Evolutionary conservation across 73 alveolate species (phyloP).

Genomic region (Paramecium primaurelia): DNA sequence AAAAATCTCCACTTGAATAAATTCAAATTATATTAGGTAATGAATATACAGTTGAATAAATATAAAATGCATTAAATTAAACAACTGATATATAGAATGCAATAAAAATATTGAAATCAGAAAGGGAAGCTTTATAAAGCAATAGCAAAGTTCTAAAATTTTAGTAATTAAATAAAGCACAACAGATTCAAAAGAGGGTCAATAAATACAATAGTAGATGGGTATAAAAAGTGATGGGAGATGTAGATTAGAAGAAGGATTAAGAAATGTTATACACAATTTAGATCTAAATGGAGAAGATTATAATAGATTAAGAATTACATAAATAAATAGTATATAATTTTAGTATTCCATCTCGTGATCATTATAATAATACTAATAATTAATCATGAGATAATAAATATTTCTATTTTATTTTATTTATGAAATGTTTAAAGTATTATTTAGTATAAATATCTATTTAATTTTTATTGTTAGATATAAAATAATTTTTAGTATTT

Average conservation of each 20-base stretch:
- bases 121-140: constrained; percentile 2
- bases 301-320: not conserved
- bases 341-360: not conserved
- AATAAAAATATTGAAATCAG: not conserved
- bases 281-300: not conserved
- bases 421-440: not conserved
- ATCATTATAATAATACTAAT: not conserved
- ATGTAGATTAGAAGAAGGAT: not conserved
- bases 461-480: not conserved
- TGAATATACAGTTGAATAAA: not conserved
- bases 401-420: not conserved
- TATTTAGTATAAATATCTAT: not conserved
- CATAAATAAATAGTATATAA: not conserved
- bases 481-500: too few species aligned
- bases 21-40: not conserved
- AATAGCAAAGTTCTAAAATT: not conserved
- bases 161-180: not conserved
- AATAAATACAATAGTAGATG: not conserved
- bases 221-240: not conserved
- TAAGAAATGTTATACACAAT: not conserved
- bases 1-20: not conserved
- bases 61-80: not conserved
- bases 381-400: not conserved
- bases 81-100: not conserved
- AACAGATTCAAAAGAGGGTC: not conserved